phyloP scores from a whole-genome alignment of 208 protist genomes.

The Crithidia brevicula region DNA sequence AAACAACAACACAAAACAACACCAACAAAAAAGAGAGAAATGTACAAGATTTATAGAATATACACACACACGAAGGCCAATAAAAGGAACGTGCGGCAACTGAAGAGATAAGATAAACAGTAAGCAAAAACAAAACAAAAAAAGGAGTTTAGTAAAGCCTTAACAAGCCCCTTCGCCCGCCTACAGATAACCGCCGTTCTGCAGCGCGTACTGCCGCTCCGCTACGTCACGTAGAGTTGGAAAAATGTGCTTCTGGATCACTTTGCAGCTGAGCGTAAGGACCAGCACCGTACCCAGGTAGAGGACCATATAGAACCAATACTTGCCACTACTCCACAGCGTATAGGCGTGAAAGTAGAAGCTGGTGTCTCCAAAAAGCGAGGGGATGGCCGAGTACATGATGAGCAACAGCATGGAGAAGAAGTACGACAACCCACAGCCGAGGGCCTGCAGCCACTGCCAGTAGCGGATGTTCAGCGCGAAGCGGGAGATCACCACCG shows the following conservation, averaged over 20 bases:
- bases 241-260: slow-evolving; percentile 59
- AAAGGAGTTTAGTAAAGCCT: too few species aligned
- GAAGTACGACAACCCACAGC: slow-evolving; percentile 57
- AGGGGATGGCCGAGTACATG: slow-evolving; percentile 66
- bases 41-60: neutral
- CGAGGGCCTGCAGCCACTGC: slow-evolving; percentile 70
- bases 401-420: slow-evolving; percentile 57
- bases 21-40: neutral
- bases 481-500: slow-evolving; percentile 72
- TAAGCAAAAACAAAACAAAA: too few species aligned
- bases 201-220: slow-evolving; percentile 44
- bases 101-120: neutral
- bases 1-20: slow-evolving; percentile 3
- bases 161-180: neutral
- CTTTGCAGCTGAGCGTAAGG: slow-evolving; percentile 56
- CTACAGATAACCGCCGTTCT: slow-evolving; percentile 18
- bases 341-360: slow-evolving; percentile 83
- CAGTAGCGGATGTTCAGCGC: slow-evolving; percentile 74
- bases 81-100: slow-evolving; percentile 7
- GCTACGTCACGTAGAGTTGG: slow-evolving; percentile 71
- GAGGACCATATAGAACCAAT: slow-evolving; percentile 81
- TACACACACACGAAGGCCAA: neutral
- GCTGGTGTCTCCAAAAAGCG: slow-evolving; percentile 43
- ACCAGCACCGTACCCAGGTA: slow-evolving; percentile 51
- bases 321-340: slow-evolving; percentile 61